Conservation (phyloP, 2,329 filamentous ascomycete genomes). For the Ophiostoma tasmaniense region DNA sequence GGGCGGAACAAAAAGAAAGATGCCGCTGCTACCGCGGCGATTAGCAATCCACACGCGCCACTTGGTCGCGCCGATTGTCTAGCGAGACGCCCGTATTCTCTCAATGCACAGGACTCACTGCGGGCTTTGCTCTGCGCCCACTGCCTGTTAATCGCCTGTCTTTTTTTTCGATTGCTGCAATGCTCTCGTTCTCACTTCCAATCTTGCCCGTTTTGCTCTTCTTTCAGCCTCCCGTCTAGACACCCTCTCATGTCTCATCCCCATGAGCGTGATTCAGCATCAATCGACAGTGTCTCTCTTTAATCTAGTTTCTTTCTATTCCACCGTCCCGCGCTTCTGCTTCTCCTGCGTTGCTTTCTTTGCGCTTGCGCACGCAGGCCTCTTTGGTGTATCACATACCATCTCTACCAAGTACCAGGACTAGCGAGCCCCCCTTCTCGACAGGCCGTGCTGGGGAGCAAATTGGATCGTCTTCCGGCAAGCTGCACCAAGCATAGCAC, state of each 20-base stretch:
- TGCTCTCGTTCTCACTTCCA: not conserved
- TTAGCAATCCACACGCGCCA: conserved; percentile 1
- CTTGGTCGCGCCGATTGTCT: not conserved
- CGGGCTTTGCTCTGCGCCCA: not conserved
- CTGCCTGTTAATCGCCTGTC: not conserved
- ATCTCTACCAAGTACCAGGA: not conserved
- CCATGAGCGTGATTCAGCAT: not conserved
- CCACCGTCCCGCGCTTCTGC: not conserved
- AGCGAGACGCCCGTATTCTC: not conserved
- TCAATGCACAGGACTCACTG: not conserved
- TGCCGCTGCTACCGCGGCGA: conserved; percentile 5
- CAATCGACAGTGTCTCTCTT: not conserved
- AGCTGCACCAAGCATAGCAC: conserved; percentile 10
- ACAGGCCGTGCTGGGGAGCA: not conserved
- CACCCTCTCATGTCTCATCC: not conserved
- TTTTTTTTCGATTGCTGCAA: not conserved
- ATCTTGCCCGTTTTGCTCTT: not conserved
- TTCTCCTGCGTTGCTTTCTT: not conserved
- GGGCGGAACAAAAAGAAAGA: not conserved
- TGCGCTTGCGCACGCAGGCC: not conserved
- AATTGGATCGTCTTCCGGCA: conserved; percentile 16
- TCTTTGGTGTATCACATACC: not conserved
- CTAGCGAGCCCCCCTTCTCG: not conserved
- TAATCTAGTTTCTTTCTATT: not conserved
- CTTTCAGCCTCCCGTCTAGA: too few species aligned